Evolutionary conservation across 805 yeast genomes (phyloP).

Genomic region (Lipomyces yamanashiensis): DNA sequence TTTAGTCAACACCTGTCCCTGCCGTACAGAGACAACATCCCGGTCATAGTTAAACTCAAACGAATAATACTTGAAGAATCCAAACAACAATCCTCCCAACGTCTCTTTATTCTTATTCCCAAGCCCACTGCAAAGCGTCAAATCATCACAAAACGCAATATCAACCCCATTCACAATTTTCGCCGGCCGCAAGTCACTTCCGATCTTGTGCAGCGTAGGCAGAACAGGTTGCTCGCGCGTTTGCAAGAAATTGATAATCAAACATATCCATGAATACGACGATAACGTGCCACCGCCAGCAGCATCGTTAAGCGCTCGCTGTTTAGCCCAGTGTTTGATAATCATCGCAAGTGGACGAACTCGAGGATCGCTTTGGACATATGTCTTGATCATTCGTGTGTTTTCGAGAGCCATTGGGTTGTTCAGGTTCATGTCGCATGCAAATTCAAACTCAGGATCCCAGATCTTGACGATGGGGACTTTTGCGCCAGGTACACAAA

Average conservation of each 20-base stretch:
- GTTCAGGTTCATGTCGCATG: conserved; percentile 41
- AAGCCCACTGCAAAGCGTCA: conserved; percentile 24
- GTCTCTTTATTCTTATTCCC: conserved; percentile 36
- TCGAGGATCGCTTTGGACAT: conserved; percentile 38
- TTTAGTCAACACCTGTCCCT: conserved; percentile 37
- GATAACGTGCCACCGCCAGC: conserved; percentile 41
- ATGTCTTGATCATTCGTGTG: conserved; percentile 38
- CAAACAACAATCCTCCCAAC: conserved; percentile 36
- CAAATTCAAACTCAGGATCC: conserved; percentile 38
- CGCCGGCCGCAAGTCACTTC: conserved; percentile 10
- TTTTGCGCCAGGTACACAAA: conserved; percentile 40
- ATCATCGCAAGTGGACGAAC: conserved; percentile 39
- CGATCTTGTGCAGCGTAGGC: conserved; percentile 38
- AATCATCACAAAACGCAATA: conserved; percentile 37
- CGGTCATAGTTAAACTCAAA: conserved; percentile 37
- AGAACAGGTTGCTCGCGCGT: conserved; percentile 36
- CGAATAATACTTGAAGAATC: conserved; percentile 39
- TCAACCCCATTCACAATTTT: conserved; percentile 33
- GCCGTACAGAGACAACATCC: conserved; percentile 37
- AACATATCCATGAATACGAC: conserved; percentile 41
- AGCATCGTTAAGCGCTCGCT: conserved; percentile 40
- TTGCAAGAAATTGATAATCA: conserved; percentile 40
- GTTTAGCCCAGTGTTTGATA: conserved; percentile 41
- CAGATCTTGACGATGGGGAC: conserved; percentile 41
- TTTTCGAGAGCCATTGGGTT: conserved; percentile 39